Conservation (phyloP, 345 rosid genomes). For the Sonneratia caseolaris region DNA sequence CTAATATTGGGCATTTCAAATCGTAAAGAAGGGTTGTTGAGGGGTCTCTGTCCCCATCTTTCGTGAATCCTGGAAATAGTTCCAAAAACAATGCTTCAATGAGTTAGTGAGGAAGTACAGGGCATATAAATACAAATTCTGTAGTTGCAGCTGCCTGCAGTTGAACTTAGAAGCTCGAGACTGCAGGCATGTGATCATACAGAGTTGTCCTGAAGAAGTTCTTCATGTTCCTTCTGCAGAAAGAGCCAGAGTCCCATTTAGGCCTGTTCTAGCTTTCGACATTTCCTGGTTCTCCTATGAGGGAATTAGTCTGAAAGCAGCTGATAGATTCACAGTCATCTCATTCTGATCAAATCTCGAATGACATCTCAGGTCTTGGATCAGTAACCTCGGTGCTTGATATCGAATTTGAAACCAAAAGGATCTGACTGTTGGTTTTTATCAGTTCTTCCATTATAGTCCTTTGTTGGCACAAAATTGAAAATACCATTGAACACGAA, state of each 20-base stretch:
- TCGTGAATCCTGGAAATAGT: too few species aligned
- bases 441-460: not conserved
- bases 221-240: slow-evolving; percentile 17
- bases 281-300: too few species aligned
- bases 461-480: not conserved
- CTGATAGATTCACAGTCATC: too few species aligned
- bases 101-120: not conserved
- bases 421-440: not conserved
- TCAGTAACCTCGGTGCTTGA: not conserved
- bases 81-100: too few species aligned
- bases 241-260: slow-evolving; percentile 2
- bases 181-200: slow-evolving; percentile 12
- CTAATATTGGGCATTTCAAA: too few species aligned
- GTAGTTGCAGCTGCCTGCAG: not conserved
- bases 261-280: too few species aligned
- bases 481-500: not conserved
- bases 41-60: too few species aligned
- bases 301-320: too few species aligned
- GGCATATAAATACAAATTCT: slow-evolving; percentile 13
- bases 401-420: not conserved
- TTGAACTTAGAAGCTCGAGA: not conserved
- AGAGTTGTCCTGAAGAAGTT: slow-evolving; percentile 14
- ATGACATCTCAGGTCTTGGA: too few species aligned
- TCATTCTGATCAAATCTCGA: too few species aligned
- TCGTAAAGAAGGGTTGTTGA: too few species aligned